Evolutionary conservation across 2,329 filamentous ascomycete genomes (phyloP), one percentile per base, ranked within the genome.

Genomic region (Sporothrix luriei): DNA sequence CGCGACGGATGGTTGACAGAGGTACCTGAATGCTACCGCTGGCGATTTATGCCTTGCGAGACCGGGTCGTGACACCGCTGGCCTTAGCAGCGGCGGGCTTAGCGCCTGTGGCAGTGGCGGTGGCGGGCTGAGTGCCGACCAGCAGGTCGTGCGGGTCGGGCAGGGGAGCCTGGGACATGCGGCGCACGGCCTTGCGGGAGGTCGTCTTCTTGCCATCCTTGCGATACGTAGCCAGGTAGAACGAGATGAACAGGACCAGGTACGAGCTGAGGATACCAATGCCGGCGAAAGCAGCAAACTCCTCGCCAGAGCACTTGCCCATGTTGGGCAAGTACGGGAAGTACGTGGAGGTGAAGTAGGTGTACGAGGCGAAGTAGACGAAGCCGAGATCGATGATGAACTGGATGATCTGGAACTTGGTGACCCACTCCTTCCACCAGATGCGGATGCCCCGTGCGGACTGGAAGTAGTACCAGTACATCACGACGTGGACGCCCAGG

Each of bases 401-500:
- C 81, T 98, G 94, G 77, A 92, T 88, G 81, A 98, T 98, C 83
- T 98, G 94, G 78, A 97, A 91, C 78, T 94, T 92, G 76, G 94
- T 98, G 79, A 98, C 96, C 91, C 94, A 98, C 84, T 97, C 93
- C 91, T 98, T 98, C 94, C 94, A 98, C 94, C 94, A 97, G 82
- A 97, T 95, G 77, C 90, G 90, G 81, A 98, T 88, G 75, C 95
- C 95, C 76, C 94, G 93, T 69, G 94, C 94, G 78, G 92, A 94
- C 87, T 98, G 94, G 90, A 98, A 98, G 88, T 98, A 98, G 89
- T 98, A 98, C 94, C 94, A 97, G 90, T 98, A 98, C 94, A 98
- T 98, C 79, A 97, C 91, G 71, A 98, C 94, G 83, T 98, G 94
- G 69, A 98, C 94, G 73, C 88, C 88, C 78, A 98, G 83, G 87